phyloP scores from a whole-genome alignment of 306 rosid genomes.

The Prunus dulcis region DNA sequence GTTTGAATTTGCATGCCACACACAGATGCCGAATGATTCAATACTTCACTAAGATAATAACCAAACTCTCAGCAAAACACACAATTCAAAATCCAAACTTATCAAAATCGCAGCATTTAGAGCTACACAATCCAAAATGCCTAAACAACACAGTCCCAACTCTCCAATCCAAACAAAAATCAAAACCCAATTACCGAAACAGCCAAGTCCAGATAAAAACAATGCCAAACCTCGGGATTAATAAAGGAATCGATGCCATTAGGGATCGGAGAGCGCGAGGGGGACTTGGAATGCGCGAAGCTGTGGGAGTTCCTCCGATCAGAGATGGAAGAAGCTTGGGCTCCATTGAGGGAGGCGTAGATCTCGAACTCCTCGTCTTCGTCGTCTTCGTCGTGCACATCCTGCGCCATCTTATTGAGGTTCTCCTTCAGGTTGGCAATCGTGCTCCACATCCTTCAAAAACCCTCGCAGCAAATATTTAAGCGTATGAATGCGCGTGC shows the following conservation, averaged over 20 bases:
- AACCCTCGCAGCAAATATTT: neutral
- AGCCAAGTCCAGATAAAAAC: neutral
- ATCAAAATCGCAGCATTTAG: neutral
- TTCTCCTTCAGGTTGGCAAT: constrained; percentile 87
- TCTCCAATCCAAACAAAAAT: neutral
- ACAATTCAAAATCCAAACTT: neutral
- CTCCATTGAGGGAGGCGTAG: constrained; percentile 33
- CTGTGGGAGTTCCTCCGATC: constrained; percentile 73
- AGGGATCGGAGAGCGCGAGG: constrained; percentile 40
- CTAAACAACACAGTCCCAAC: neutral
- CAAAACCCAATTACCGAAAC: neutral
- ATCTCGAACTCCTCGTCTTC: constrained; percentile 51
- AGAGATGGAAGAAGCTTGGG: constrained; percentile 36
- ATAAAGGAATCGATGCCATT: constrained; percentile 51
- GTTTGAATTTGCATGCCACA: neutral
- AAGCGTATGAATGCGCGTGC: neutral
- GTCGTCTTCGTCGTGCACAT: constrained; percentile 66
- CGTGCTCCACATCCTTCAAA: constrained; percentile 68
- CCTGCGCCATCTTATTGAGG: constrained; percentile 78
- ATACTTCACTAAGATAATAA: neutral
- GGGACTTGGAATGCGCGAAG: constrained; percentile 45
- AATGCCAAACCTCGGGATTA: constrained; percentile 50
- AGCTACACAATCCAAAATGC: neutral
- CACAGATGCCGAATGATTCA: neutral
- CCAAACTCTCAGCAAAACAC: neutral